A percentile compares a stretch with the other conserved stretches of the same genome.
Conservation (phyloP, 75 land plant genomes). For the Selaginella moellendorffii region DNA sequence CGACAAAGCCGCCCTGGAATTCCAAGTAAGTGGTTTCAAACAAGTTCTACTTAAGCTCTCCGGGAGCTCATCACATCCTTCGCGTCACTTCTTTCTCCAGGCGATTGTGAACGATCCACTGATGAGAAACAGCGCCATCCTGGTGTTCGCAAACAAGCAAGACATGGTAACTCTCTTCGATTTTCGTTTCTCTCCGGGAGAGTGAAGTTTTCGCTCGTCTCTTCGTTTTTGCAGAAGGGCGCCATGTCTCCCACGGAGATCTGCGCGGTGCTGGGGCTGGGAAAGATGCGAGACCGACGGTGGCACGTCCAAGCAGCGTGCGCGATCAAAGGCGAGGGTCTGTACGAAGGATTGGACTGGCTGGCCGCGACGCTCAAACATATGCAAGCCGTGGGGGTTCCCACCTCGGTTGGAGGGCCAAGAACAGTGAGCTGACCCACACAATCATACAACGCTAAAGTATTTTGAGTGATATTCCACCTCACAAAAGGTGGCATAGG, state of each 20-base stretch:
- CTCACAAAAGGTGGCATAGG: no score
- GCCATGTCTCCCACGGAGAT: slow-evolving; percentile 91
- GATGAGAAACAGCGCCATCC: slow-evolving; percentile 86
- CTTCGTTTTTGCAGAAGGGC: slow-evolving; percentile 41
- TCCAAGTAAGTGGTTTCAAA: slow-evolving; percentile 46
- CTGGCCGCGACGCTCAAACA: slow-evolving; percentile 65
- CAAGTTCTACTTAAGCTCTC: neutral
- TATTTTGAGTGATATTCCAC: no score
- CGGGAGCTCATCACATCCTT: neutral
- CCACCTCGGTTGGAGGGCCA: slow-evolving; percentile 48
- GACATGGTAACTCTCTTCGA: slow-evolving; percentile 49
- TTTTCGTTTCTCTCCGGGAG: neutral
- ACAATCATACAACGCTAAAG: no score
- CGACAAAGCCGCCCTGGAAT: slow-evolving; percentile 72
- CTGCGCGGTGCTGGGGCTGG: slow-evolving; percentile 77
- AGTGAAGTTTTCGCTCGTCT: slow-evolving; percentile 4
- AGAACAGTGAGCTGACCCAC: no score
- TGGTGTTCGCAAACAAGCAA: slow-evolving; percentile 97
- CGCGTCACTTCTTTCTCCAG: slow-evolving; percentile 42
- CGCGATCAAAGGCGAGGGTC: slow-evolving; percentile 85
- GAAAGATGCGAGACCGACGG: slow-evolving; percentile 53
- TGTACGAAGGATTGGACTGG: slow-evolving; percentile 96
- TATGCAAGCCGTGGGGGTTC: slow-evolving; percentile 55
- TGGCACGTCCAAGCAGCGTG: slow-evolving; percentile 98
- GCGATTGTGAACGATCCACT: slow-evolving; percentile 85